These are phyloP conservation scores for Candolleomyces efflorescens DNA, from an alignment of 768 basidiomycete species.

Conservation along the genomic window DNA sequence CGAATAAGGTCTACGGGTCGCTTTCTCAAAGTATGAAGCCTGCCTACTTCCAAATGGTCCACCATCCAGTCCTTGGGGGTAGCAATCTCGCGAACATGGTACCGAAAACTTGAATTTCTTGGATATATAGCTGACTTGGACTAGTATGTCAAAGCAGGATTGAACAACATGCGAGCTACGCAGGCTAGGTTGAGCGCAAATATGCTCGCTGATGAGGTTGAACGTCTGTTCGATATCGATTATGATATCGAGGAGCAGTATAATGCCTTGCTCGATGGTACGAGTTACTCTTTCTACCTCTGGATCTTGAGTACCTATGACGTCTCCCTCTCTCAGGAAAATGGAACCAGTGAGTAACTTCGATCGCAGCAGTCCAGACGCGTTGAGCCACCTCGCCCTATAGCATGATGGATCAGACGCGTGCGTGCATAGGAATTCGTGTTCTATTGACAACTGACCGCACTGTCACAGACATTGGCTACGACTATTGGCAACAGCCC, in stretches of 20 bases:
- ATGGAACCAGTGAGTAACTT: conserved; percentile 54
- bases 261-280: conserved; percentile 52
- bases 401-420: conserved; percentile 72
- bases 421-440: conserved; percentile 14
- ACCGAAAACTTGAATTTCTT: not conserved
- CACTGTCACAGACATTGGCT: conserved; percentile 39
- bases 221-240: conserved; percentile 56
- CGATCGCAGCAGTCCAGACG: not conserved
- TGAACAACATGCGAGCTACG: conserved; percentile 56
- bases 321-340: conserved; percentile 34
- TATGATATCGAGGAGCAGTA: conserved; percentile 59
- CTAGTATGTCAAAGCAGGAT: conserved; percentile 41
- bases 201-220: conserved; percentile 48
- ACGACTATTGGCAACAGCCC: conserved; percentile 71
- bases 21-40: conserved; percentile 43
- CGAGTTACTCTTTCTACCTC: conserved; percentile 10
- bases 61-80: conserved; percentile 58
- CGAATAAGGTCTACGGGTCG: conserved; percentile 50
- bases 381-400: not conserved
- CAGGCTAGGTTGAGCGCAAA: conserved; percentile 65
- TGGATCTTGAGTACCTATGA: not conserved
- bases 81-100: conserved; percentile 38
- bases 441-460: not conserved
- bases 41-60: conserved; percentile 70
- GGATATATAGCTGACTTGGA: too few relatives aligned